A percentile compares a stretch with the other conserved stretches of the same genome.
These are phyloP conservation scores for Thielaviopsis ethacetica DNA, from an alignment of 2,329 filamentous ascomycete genomes.

Conservation along the genomic window DNA sequence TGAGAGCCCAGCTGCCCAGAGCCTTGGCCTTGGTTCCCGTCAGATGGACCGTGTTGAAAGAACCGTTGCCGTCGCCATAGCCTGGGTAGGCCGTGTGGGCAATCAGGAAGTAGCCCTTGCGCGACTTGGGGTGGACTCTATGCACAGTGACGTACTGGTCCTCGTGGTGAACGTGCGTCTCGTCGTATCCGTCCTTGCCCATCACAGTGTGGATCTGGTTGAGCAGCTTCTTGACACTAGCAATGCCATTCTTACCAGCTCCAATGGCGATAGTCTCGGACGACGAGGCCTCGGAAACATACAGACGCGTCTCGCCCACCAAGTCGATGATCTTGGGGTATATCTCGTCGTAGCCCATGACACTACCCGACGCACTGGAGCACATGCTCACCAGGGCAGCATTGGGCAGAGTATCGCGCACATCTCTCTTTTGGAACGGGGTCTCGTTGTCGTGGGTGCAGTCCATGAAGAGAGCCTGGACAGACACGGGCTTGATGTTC, in stretches of 20 bases:
- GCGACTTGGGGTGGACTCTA: conserved; percentile 76
- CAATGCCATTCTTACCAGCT: conserved; percentile 68
- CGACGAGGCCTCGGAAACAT: conserved; percentile 60
- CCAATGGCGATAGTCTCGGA: conserved; percentile 42
- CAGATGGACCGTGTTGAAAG: conserved; percentile 63
- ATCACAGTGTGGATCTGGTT: conserved; percentile 92
- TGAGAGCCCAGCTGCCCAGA: conserved; percentile 80
- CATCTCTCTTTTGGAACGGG: conserved; percentile 86
- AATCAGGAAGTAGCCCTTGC: conserved; percentile 89
- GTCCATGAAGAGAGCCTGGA: conserved; percentile 96
- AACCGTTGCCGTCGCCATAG: conserved; percentile 69
- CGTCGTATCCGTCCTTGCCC: conserved; percentile 86
- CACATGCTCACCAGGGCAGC: conserved; percentile 94
- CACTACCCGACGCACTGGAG: conserved; percentile 80
- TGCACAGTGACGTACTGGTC: conserved; percentile 94
- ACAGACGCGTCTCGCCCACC: conserved; percentile 73
- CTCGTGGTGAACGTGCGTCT: conserved; percentile 94
- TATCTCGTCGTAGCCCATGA: conserved; percentile 95
- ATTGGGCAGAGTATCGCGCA: conserved; percentile 83
- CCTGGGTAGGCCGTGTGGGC: conserved; percentile 93
- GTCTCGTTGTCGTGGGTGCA: conserved; percentile 98
- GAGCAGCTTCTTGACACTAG: conserved; percentile 75
- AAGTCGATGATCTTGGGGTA: conserved; percentile 89
- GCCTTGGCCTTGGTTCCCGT: conserved; percentile 71
- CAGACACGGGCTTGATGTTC: conserved; percentile 69